phyloP scores from a whole-genome alignment of 1,139 yeast species.

The Debaryomycetaceae sp. region DNA sequence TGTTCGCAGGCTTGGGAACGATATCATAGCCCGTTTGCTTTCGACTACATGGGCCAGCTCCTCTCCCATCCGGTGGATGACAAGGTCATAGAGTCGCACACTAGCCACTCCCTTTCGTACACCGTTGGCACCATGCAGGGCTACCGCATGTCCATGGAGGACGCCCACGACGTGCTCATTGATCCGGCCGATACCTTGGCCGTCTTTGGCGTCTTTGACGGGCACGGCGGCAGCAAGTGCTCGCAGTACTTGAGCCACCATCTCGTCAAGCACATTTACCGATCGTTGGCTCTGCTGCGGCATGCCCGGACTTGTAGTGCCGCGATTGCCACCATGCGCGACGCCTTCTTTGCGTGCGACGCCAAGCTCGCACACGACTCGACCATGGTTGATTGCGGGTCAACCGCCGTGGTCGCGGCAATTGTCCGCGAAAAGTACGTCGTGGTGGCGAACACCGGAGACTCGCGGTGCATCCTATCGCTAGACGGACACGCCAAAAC shows the following conservation, averaged over 20 bases:
- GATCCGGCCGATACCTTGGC: constrained; percentile 37
- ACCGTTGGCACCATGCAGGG: constrained; percentile 75
- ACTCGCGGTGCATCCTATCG: constrained; percentile 57
- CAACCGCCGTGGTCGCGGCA: constrained; percentile 53
- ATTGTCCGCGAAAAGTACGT: constrained; percentile 39
- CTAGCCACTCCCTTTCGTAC: constrained; percentile 38
- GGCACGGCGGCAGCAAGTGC: constrained; percentile 64
- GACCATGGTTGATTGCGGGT: constrained; percentile 44
- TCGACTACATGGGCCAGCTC: constrained; percentile 63
- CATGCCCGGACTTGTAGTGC: background rate
- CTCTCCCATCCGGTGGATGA: constrained; percentile 70
- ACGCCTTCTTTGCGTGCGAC: constrained; percentile 50
- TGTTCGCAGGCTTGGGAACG: background rate
- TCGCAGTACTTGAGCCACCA: constrained; percentile 44
- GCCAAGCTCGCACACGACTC: constrained; percentile 35
- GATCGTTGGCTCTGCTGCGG: constrained; percentile 11
- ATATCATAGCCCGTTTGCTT: too few relatives aligned
- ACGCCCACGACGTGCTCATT: constrained; percentile 47
- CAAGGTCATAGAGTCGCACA: constrained; percentile 40
- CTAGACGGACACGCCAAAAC: constrained; percentile 44
- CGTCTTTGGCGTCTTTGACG: constrained; percentile 68
- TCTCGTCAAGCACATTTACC: constrained; percentile 25
- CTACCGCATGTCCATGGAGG: constrained; percentile 67
- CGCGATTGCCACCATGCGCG: constrained; percentile 27
- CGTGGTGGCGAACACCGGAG: constrained; percentile 63